Percentiles rank a stretch among this genome's conserved stretches.
These are phyloP conservation scores for Eucalyptus marginata DNA, from an alignment of 345 rosid genomes.

Conservation along the genomic window DNA sequence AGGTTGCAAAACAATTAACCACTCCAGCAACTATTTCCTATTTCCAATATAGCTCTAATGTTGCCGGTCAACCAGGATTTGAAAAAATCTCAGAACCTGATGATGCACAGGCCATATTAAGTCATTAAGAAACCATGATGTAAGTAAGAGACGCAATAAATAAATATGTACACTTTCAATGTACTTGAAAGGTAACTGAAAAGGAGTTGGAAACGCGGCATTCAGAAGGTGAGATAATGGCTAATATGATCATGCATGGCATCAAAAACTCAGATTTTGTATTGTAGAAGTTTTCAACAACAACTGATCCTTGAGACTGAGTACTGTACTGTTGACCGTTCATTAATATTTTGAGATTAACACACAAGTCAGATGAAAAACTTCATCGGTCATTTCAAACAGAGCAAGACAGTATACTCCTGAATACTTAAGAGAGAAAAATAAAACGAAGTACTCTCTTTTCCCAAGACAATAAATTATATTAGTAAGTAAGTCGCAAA, in stretches of 20 bases:
- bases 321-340: background rate
- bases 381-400: background rate
- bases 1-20: slow-evolving; percentile 40
- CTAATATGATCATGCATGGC: no score
- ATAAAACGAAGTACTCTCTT: background rate
- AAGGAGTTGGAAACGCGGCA: no score
- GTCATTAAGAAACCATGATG: background rate
- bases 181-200: no score
- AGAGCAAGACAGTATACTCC: background rate
- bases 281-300: no score
- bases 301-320: no score
- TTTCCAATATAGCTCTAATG: slow-evolving; percentile 7
- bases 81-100: slow-evolving; percentile 28
- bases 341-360: background rate
- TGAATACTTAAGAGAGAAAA: background rate
- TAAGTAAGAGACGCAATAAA: background rate
- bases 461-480: background rate
- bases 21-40: slow-evolving; percentile 25
- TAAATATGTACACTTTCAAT: background rate
- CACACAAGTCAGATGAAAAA: background rate
- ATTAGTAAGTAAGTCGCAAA: background rate
- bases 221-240: no score
- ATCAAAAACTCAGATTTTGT: no score
- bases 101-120: background rate
- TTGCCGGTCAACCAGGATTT: slow-evolving; percentile 4